Percentiles rank a stretch among this genome's conserved stretches.
phyloP scores from a whole-genome alignment of 2,329 filamentous ascomycete species.

The Exophiala alcalophila region DNA sequence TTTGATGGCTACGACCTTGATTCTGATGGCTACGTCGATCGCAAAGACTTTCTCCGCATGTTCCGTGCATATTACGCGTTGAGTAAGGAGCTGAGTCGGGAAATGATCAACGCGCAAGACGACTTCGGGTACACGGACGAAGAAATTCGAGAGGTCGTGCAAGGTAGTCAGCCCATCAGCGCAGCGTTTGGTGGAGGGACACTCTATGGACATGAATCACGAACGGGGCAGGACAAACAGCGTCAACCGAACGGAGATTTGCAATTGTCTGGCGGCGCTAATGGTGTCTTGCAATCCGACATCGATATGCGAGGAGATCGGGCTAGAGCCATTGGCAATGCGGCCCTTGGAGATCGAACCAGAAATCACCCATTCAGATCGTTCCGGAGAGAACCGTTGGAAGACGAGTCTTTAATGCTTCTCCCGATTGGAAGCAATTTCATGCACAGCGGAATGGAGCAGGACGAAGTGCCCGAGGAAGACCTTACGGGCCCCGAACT shows the following conservation, averaged over 20 bases:
- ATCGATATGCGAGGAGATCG: slow-evolving; percentile 59
- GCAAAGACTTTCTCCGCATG: slow-evolving; percentile 84
- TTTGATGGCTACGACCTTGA: slow-evolving; percentile 92
- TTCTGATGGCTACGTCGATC: slow-evolving; percentile 76
- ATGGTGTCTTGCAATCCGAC: slow-evolving; percentile 59
- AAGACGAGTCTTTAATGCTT: slow-evolving; percentile 25
- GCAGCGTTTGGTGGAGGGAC: slow-evolving; percentile 72
- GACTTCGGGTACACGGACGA: slow-evolving; percentile 73
- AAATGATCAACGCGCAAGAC: slow-evolving; percentile 74
- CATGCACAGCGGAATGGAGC: slow-evolving; percentile 14
- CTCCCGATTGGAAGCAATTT: slow-evolving; percentile 17
- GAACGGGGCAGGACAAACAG: slow-evolving; percentile 65
- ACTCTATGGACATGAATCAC: slow-evolving; percentile 60
- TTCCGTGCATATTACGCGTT: slow-evolving; percentile 90
- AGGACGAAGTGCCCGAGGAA: slow-evolving; percentile 20
- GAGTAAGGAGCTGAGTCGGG: slow-evolving; percentile 82
- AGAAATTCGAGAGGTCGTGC: slow-evolving; percentile 72
- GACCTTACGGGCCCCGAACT: slow-evolving; percentile 20
- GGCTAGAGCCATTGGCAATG: slow-evolving; percentile 57
- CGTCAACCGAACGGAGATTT: slow-evolving; percentile 62
- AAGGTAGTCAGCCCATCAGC: slow-evolving; percentile 71
- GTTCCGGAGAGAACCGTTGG: slow-evolving; percentile 16
- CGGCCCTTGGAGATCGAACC: slow-evolving; percentile 30
- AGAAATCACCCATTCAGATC: slow-evolving; percentile 21
- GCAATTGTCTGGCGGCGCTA: slow-evolving; percentile 52